Conservation (phyloP, 2,329 filamentous ascomycete species). For the Pseudogymnoascus sp. region DNA sequence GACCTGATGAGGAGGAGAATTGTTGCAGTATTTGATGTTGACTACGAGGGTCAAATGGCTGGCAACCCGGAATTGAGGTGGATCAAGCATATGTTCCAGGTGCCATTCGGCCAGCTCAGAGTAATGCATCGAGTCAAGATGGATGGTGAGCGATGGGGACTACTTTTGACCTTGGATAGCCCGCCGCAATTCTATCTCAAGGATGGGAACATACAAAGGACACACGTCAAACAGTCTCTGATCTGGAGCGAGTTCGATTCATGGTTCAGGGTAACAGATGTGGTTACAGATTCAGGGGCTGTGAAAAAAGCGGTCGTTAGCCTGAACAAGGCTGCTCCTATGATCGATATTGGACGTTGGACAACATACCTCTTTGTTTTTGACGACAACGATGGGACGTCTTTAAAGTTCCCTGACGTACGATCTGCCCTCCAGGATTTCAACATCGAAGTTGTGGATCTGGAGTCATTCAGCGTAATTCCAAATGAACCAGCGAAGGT, state of each 20-base stretch:
- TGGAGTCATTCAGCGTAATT: conserved; percentile 36
- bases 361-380: conserved; percentile 50
- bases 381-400: conserved; percentile 30
- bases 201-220: conserved; percentile 26
- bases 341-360: conserved; percentile 61
- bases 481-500: conserved; percentile 31
- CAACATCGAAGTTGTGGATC: conserved; percentile 52
- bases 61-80: conserved; percentile 16
- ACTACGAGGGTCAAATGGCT: conserved; percentile 18
- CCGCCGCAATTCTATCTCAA: conserved; percentile 35
- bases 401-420: conserved; percentile 21
- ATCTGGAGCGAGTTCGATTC: conserved; percentile 49
- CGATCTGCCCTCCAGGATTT: conserved; percentile 52
- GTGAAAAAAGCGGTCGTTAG: conserved; percentile 34
- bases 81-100: conserved; percentile 28
- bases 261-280: conserved; percentile 58
- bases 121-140: conserved; percentile 34
- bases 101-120: conserved; percentile 37
- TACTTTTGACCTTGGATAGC: conserved; percentile 42
- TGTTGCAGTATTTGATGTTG: conserved; percentile 34
- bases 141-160: conserved; percentile 27
- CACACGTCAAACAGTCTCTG: conserved; percentile 34
- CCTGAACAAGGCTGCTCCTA: conserved; percentile 39
- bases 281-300: conserved; percentile 39
- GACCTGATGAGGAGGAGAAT: conserved; percentile 35